Conservation (phyloP, 228 moss, liverwort and hornwort species). For the Sphagnum fallax region DNA sequence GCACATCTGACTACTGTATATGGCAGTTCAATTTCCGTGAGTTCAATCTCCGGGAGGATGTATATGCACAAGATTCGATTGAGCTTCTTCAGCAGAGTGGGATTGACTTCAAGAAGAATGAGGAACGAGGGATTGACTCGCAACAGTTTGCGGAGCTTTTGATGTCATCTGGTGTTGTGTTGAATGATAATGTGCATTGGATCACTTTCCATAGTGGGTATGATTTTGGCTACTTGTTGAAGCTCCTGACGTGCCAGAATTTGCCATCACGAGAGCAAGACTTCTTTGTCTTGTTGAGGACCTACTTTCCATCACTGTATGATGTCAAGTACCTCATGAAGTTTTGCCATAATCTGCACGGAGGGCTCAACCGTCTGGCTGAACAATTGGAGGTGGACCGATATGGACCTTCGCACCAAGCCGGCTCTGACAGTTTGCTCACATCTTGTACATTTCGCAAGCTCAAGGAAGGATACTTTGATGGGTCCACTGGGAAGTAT, state of each 20-base stretch:
- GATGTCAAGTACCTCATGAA: constrained; percentile 99
- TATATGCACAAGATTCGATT: constrained; percentile 96
- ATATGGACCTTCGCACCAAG: constrained; percentile 97
- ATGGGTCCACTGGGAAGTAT: constrained; percentile 97
- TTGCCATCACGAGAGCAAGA: constrained; percentile 76
- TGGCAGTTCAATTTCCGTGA: constrained; percentile 99
- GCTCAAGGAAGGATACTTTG: constrained; percentile 91
- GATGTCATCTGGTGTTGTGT: constrained; percentile 98
- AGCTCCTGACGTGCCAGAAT: constrained; percentile 96
- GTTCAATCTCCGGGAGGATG: constrained; percentile 92
- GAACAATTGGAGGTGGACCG: constrained; percentile 92
- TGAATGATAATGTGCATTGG: constrained; percentile 99
- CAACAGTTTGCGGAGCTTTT: constrained; percentile 92
- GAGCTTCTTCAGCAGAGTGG: constrained; percentile 96
- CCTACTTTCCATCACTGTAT: constrained; percentile 97
- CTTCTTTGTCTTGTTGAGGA: constrained; percentile 93
- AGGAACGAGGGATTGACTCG: constrained; percentile 93
- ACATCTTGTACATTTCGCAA: constrained; percentile 94
- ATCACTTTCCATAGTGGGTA: constrained; percentile 98
- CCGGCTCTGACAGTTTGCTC: constrained; percentile 93
- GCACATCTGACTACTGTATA: constrained; percentile 81
- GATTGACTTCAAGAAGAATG: constrained; percentile 93
- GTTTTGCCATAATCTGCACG: constrained; percentile 98
- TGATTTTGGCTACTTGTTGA: constrained; percentile 97
- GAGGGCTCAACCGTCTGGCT: constrained; percentile 93